phyloP scores from a whole-genome alignment of 176 grass and related monocot genomes.

The Leersia perrieri region DNA sequence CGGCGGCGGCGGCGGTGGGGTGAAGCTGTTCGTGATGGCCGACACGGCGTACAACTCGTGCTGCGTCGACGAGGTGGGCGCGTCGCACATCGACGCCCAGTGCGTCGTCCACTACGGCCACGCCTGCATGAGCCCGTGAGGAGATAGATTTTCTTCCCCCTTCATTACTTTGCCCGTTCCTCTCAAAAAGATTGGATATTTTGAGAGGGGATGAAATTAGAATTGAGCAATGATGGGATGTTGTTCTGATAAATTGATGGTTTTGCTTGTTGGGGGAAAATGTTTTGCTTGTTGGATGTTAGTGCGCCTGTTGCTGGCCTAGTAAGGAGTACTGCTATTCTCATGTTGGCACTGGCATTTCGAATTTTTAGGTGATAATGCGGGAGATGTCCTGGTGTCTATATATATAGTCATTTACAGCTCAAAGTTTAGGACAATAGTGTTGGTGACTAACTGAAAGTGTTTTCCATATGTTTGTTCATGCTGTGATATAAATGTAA shows the following conservation, averaged over 20 bases:
- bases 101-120: conserved; percentile 93
- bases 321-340: background rate
- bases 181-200: background rate
- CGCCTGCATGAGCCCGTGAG: conserved; percentile 96
- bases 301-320: background rate
- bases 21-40: conserved; percentile 79
- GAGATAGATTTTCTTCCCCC: conserved; percentile 9
- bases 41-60: conserved; percentile 91
- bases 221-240: too few species aligned
- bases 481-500: background rate
- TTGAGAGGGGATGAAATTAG: background rate
- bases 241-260: too few species aligned
- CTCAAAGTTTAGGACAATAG: background rate
- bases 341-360: too few species aligned
- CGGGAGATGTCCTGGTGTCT: background rate
- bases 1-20: conserved; percentile 24
- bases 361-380: background rate
- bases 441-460: background rate
- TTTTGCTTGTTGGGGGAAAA: background rate
- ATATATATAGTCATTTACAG: background rate
- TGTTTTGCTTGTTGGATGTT: background rate
- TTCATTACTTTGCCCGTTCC: background rate
- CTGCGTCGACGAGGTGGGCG: conserved; percentile 91
- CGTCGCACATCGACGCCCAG: conserved; percentile 77
- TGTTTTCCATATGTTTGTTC: background rate